Evolutionary conservation across 108 stramenopile genomes (phyloP), one percentile per base, ranked within the genome.

Genomic region (Ochromonas danica): DNA sequence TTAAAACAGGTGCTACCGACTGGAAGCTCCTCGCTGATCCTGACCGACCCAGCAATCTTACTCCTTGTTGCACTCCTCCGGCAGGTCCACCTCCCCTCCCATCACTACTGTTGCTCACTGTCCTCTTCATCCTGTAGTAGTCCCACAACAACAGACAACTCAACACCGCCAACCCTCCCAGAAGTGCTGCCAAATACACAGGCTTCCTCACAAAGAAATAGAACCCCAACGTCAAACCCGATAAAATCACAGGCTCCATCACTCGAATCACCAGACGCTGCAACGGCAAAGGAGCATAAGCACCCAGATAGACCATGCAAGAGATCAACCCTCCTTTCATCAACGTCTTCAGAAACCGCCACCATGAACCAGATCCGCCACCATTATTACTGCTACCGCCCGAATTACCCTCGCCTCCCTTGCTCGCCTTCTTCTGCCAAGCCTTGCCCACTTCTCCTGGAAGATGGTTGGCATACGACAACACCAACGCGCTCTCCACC

Each of bases 201-300:
- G 51, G 51, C 22, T 57, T 57, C 10, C 22, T 10, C 51, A 57
- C 22, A 22, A 57, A 57, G 51, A 57, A 57, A 22, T 57, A 57
- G 22, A 57, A 57, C 22, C 51, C 51, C 51, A 57, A 57, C 17
- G 51, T 57, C 51, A 57, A 57, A 22, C 17, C 51, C 22, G 51
- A 57, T 22, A 57, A 22, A 57, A 57, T 57, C 51, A 57, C 10
- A 57, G 51, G 51, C 22, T 57, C 51, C 51, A 57, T 57, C 51
- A 57, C 51, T 57, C 51, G 51, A 57, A 57, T 57, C 10, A 57
- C 51, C 51, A 57, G 22, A 57, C 51, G 51, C 51, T 57, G 51
- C 51, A 57, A 22, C 10, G 51, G 51, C 10, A 57, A 22, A 10
- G 51, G 51, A 17, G 51, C 51, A 57, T 57, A 57, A 22, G 51